Base-by-base conservation (phyloP, 2,329 filamentous ascomycete species). In the Colletotrichum salicis region DNA sequence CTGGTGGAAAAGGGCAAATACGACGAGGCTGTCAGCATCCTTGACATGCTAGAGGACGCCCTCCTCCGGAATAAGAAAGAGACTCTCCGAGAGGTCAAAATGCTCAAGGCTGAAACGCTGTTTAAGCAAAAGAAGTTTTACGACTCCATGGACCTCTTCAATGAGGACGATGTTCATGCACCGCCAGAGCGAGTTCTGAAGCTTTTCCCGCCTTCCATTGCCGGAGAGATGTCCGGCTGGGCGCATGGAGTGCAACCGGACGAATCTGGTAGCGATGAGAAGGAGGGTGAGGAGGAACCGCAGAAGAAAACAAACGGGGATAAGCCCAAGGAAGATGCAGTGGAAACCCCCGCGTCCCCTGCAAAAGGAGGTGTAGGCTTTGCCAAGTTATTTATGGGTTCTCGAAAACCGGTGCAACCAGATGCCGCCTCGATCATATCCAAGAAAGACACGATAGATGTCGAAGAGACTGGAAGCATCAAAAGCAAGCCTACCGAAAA, bases 31-130 rank as follows among this genome's bases (percentile, higher is more conserved):
- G 93, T 98, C 73, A 98, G 95, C 78, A 85, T 99, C 10, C 85
- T 98, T 7, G 88, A 89, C 60, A 95, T 98, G 91, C 88, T 99
- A 0, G 96, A 99, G 82, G 96, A 97, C 81, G 97, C 96, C 0
- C 84, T 99, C 27, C 86, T 99, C 27, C 89, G 90, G 58, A 90
- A 97, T 81, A 99, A 99, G 82, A 86, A 88, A 10, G 91, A 92
- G 61, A 92, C 93, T 11, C 86, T 97, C 71, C 90, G 95, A 33
- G 93, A 97, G 76, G 91, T 97, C 76, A 97, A 96, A 83, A 96
- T 97, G 84, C 88, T 93, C 75, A 99, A 99, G 80, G 96, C 96
- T 0, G 94, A 97, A 79, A 84, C 87, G 15, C 84, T 98, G 5
- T 99, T 99, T 77, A 90, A 91, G 70, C 86, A 93, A 75, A 93